Evolutionary conservation across 768 basidiomycete genomes (phyloP), one percentile per base, ranked within the genome.

Genomic region (Tulasnella sp.): DNA sequence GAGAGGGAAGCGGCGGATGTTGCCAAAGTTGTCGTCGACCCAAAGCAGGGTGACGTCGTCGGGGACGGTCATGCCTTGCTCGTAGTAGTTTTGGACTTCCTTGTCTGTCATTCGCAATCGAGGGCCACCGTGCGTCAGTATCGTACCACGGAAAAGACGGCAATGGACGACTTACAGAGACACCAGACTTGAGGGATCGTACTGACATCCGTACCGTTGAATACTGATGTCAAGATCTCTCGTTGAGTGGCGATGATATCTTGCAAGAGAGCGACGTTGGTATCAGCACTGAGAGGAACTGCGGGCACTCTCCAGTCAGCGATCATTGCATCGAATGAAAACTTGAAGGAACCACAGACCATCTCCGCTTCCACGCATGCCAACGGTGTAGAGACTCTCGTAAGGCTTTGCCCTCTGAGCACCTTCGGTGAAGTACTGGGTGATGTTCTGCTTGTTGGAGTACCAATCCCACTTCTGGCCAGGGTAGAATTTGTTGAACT

Each of bases 1-100:
- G 9, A 86, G 79, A 0, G 89, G 89, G 78, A 87, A 88, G 29
- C 91, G 87, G 42, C 90, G 88, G 71, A 92, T 85, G 80, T 91
- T 91, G 3, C 91, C 91, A 86, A 87, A 92, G 82, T 91, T 92
- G 80, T 92, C 91, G 78, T 93, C 91, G 0, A 90, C 83, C 91
- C 90, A 91, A 34, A 91, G 83, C 1, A 91, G 82, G 3, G 86
- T 89, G n/a, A 91, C 83, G 80, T 91, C 89, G 71, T 91, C 90
- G 0, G 88, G 87, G 1, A 88, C 89, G 4, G 82, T 83, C 85
- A 91, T 84, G 14, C 90, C 89, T 72, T 87, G 84, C 77, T 89
- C 88, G 39, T 74, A 74, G 52, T 74, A 74, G 52, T 58, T 58
- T 45, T 54, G 58, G 5, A 71, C 67, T n/a, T 73, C 69, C 37